Evolutionary conservation across 2,329 filamentous ascomycete species (phyloP).

Genomic region (Fonsecaea nubica): DNA sequence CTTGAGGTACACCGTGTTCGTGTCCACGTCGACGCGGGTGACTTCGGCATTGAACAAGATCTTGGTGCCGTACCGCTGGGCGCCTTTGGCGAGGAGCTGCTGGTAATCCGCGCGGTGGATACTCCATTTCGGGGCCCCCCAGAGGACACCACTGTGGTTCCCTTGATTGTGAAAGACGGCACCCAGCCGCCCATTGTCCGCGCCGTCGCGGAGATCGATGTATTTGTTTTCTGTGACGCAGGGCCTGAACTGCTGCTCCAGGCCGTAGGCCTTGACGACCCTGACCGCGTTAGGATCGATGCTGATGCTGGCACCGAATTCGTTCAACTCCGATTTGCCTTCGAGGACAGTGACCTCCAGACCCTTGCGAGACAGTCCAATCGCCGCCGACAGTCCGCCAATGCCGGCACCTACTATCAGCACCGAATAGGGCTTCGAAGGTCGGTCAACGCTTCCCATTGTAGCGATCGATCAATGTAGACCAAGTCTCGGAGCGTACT

Average conservation of each 20-base stretch:
- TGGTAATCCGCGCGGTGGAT: slow-evolving; percentile 21
- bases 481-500: not conserved
- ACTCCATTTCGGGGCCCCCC: slow-evolving; percentile 5
- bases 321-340: slow-evolving; percentile 33
- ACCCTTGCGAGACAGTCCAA: slow-evolving; percentile 37
- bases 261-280: slow-evolving; percentile 6
- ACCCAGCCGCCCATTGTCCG: slow-evolving; percentile 3
- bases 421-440: slow-evolving; percentile 7
- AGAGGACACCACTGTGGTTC: slow-evolving; percentile 5
- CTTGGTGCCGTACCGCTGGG: slow-evolving; percentile 3
- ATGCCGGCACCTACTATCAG: slow-evolving; percentile 28
- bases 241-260: slow-evolving; percentile 4
- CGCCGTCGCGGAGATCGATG: slow-evolving; percentile 11
- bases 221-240: slow-evolving; percentile 15
- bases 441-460: slow-evolving; percentile 17
- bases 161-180: slow-evolving; percentile 7
- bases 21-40: slow-evolving; percentile 15
- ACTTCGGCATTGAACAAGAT: slow-evolving; percentile 18
- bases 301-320: slow-evolving; percentile 34
- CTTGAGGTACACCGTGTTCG: slow-evolving; percentile 14
- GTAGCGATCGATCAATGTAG: not conserved
- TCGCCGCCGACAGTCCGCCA: slow-evolving; percentile 40
- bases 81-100: slow-evolving; percentile 13
- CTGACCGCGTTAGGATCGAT: slow-evolving; percentile 15
- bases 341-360: slow-evolving; percentile 41